Evolutionary conservation across 163 green algal genomes (phyloP).

Genomic region (Scenedesmus sp.): DNA sequence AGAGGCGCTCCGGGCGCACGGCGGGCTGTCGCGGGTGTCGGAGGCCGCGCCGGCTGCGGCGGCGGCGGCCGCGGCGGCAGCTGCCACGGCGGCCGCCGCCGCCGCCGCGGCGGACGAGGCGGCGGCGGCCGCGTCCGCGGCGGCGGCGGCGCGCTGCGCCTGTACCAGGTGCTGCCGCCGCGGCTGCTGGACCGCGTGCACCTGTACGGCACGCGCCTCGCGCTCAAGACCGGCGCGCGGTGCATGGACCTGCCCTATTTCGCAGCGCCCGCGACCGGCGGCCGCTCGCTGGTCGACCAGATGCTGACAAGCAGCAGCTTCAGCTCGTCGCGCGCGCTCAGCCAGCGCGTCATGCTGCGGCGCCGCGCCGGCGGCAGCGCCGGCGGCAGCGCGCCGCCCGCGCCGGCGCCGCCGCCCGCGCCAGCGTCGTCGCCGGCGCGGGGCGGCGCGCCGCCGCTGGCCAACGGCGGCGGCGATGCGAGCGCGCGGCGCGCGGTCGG

Average conservation of each 20-base stretch:
- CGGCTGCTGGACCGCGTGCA: constrained; percentile 43
- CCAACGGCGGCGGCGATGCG: background rate
- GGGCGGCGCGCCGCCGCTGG: background rate
- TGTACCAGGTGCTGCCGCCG: constrained; percentile 52
- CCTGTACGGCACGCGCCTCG: constrained; percentile 58
- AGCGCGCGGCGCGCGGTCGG: no score
- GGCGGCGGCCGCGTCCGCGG: background rate
- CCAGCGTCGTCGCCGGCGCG: background rate
- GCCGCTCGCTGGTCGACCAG: constrained; percentile 21
- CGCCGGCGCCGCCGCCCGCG: background rate
- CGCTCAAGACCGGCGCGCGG: constrained; percentile 33
- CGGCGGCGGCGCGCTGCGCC: background rate
- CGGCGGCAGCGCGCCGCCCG: background rate
- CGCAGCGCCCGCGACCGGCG: constrained; percentile 46
- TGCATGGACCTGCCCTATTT: constrained; percentile 63
- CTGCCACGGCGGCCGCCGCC: background rate
- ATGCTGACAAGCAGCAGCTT: constrained; percentile 24
- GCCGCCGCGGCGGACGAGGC: background rate
- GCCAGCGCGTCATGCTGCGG: background rate
- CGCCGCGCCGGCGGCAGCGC: background rate
- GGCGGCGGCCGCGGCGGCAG: background rate
- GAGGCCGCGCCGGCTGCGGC: no score
- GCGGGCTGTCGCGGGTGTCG: no score
- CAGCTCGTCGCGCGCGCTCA: no score
- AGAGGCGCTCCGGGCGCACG: no score